Percentiles rank a stretch among this genome's conserved stretches.
phyloP scores from a whole-genome alignment of 345 rosid species.

The Citrus inodora region DNA sequence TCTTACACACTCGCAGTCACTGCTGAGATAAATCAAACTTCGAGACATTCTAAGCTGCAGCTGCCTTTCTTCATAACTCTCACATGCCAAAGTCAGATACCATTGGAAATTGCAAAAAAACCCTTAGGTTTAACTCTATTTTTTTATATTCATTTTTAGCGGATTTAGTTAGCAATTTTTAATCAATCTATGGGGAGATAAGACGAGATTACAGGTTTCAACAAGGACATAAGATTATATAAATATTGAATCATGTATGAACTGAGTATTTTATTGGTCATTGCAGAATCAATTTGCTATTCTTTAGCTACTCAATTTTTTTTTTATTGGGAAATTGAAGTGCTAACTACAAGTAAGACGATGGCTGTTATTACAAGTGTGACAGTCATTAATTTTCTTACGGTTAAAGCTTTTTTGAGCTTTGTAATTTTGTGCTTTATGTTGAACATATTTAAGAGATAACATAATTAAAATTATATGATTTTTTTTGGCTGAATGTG shows the following conservation, averaged over 20 bases:
- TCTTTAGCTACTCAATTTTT: neutral
- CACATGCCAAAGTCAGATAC: neutral
- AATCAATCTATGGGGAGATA: neutral
- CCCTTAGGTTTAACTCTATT: neutral
- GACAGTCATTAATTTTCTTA: neutral
- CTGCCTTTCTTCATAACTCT: neutral
- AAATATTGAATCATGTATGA: neutral
- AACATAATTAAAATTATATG: no score
- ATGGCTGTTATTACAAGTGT: no score
- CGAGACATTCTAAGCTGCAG: slow-evolving; percentile 18
- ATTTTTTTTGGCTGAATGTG: no score
- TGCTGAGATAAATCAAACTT: neutral
- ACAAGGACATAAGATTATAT: no score
- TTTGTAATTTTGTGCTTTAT: no score
- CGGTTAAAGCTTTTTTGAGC: no score
- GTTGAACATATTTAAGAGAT: no score
- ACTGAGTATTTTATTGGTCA: neutral
- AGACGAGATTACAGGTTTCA: neutral
- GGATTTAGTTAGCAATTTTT: neutral
- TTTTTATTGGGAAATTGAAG: neutral
- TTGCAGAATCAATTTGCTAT: neutral
- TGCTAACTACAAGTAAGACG: neutral
- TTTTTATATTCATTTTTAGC: neutral
- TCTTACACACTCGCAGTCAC: neutral
- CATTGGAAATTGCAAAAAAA: neutral